Evolutionary conservation across 306 rosid genomes (phyloP).

Genomic region (Comarum palustre): DNA sequence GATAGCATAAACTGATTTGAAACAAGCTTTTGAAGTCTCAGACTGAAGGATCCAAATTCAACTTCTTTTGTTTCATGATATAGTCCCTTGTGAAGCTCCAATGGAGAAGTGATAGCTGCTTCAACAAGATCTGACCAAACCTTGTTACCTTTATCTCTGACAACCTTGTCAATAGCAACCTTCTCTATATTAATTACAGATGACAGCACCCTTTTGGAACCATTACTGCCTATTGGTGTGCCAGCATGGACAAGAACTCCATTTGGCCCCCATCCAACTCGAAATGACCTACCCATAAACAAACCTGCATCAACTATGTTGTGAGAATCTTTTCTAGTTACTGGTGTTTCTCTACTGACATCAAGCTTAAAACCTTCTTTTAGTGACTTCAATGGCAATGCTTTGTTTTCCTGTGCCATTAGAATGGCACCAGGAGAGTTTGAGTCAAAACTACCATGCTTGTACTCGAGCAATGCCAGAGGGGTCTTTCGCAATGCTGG

Average conservation of each 20-base stretch:
- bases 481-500: conserved; percentile 69
- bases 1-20: conserved; percentile 56
- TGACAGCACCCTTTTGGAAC: conserved; percentile 50
- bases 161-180: conserved; percentile 81
- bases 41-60: conserved; percentile 60
- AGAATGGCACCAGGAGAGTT: conserved; percentile 67
- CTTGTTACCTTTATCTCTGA: conserved; percentile 79
- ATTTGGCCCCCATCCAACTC: conserved; percentile 98
- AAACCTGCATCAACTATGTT: conserved; percentile 93
- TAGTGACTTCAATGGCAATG: conserved; percentile 44
- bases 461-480: conserved; percentile 78
- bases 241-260: conserved; percentile 89
- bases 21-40: conserved; percentile 72
- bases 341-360: conserved; percentile 65
- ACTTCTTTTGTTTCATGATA: conserved; percentile 58
- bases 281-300: conserved; percentile 94
- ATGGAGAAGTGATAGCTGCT: conserved; percentile 61
- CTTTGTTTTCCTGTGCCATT: conserved; percentile 78
- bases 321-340: conserved; percentile 50
- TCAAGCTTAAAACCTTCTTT: conserved; percentile 83
- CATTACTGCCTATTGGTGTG: conserved; percentile 51
- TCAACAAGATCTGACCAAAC: conserved; percentile 66
- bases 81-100: conserved; percentile 68
- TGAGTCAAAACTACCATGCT: conserved; percentile 70
- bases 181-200: conserved; percentile 79